phyloP scores from a whole-genome alignment of 805 yeast genomes.

The Ogataea polymorpha region DNA sequence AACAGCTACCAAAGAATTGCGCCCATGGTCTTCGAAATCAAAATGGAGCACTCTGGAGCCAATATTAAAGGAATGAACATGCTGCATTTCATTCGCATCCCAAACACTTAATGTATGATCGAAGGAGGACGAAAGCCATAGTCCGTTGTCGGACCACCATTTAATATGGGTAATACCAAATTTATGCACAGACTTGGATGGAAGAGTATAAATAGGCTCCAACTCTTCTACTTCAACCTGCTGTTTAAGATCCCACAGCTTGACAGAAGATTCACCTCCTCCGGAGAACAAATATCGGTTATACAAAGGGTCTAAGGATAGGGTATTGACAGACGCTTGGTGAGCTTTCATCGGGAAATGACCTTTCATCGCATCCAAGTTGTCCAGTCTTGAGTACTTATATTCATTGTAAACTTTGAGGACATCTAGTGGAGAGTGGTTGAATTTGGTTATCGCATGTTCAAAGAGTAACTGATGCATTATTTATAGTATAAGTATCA shows the following conservation, averaged over 20 bases:
- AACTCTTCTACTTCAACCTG: slow-evolving; percentile 9
- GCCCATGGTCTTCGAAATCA: slow-evolving; percentile 50
- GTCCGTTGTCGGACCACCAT: slow-evolving; percentile 95
- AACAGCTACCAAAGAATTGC: slow-evolving; percentile 57
- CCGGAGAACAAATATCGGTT: slow-evolving; percentile 60
- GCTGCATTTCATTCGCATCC: slow-evolving; percentile 68
- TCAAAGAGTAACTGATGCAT: slow-evolving; percentile 28
- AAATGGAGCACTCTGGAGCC: slow-evolving; percentile 63
- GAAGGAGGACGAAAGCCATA: slow-evolving; percentile 79
- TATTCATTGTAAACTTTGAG: slow-evolving; percentile 26
- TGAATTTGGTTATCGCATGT: slow-evolving; percentile 12
- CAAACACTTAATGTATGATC: slow-evolving; percentile 76
- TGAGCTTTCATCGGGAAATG: slow-evolving; percentile 44
- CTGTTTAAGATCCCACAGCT: slow-evolving; percentile 58
- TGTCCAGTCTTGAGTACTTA: slow-evolving; percentile 22
- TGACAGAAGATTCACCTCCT: slow-evolving; percentile 66
- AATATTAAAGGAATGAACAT: slow-evolving; percentile 64
- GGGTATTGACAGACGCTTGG: slow-evolving; percentile 53
- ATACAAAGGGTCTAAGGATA: slow-evolving; percentile 50
- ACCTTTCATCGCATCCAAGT: slow-evolving; percentile 15
- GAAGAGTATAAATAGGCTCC: slow-evolving; percentile 22
- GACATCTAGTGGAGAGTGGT: slow-evolving; percentile 15
- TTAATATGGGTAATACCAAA: slow-evolving; percentile 70
- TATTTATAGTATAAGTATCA: not conserved
- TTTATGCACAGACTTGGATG: slow-evolving; percentile 47